Evolutionary conservation across 371 early-diverging fungal genomes (phyloP), one percentile per base, ranked within the genome.

Genomic region (Rhizopus microsporus): DNA sequence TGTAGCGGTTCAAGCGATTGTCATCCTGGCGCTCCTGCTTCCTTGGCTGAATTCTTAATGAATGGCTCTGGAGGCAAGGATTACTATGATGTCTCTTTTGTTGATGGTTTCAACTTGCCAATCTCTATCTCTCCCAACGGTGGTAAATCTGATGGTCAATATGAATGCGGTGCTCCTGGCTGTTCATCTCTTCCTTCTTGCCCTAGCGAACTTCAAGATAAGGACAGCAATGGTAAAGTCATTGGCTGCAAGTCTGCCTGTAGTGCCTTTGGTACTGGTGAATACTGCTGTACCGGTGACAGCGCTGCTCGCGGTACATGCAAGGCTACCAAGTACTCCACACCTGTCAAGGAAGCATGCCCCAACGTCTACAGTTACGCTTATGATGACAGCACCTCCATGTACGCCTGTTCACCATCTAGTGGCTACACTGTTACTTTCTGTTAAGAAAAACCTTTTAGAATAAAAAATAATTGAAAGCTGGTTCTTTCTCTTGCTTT

Each of bases 31-130:
- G 72, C 72, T 33, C 51, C 63, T 23, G 63, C 60, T 17, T 63
- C 67, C 1, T 49, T 70, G 30, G 71, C 71, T 9, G 71, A 70
- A 43, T 59, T 69, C 40, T 31, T 46, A 4, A 62, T 69, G n/a
- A 38, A 43, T 13, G 55, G 39, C 29, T 15, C 43, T 32, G 55
- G 31, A 31, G 57, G 48, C 33, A 39, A 56, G 38, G 69, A 73
- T 46, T 73, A 56, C 43, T 73, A 73, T 13, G 74, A 73, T 56
- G 49, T 73, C 30, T 69, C 69, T 17, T 60, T 73, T 37, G 74
- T 73, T 3, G 74, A 73, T 46, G 74, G 74, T 12, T 73, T 52
- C 55, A 73, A 73, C 39, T 55, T 69, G 46, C 67, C 67, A 3
- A 67, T 73, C 43, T 47, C 54, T n/a, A 60, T 73, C 16, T 52